phyloP scores from a whole-genome alignment of 495 filamentous ascomycete genomes.

The Copromyces sp. region DNA sequence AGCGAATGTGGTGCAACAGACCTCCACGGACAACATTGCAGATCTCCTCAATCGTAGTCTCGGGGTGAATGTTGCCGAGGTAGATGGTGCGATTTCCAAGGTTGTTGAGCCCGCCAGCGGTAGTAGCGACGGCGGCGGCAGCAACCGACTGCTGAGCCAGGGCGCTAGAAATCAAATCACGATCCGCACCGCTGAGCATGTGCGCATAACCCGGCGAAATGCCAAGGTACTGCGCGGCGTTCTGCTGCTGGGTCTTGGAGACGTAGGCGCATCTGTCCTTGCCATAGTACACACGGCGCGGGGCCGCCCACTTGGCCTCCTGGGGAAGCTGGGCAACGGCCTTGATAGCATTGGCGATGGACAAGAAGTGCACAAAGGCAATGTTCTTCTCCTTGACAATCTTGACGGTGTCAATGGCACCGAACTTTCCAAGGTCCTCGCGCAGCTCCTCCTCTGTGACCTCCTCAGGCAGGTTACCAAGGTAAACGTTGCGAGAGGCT shows the following conservation, averaged over 20 bases:
- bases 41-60: conserved; percentile 97
- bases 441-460: conserved; percentile 83
- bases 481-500: conserved; percentile 95
- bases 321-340: conserved; percentile 95
- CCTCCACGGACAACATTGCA: conserved; percentile 94
- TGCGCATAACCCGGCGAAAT: conserved; percentile 97
- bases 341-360: conserved; percentile 96
- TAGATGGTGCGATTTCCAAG: conserved; percentile 96
- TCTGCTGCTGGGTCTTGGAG: conserved; percentile 99
- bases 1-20: conserved; percentile 91
- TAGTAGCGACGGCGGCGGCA: conserved; percentile 90
- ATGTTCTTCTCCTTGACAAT: conserved; percentile 97
- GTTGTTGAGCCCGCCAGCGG: conserved; percentile 93
- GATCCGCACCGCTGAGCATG: conserved; percentile 88
- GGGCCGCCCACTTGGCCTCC: conserved; percentile 92
- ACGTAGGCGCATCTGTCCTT: conserved; percentile 98
- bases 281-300: conserved; percentile 92
- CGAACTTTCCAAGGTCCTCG: conserved; percentile 94
- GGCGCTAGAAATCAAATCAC: conserved; percentile 89
- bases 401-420: conserved; percentile 93
- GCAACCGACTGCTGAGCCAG: conserved; percentile 96
- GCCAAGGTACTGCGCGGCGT: conserved; percentile 93
- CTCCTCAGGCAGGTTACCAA: conserved; percentile 87
- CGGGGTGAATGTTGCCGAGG: conserved; percentile 95
- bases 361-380: conserved; percentile 95